Conservation (phyloP, 1,139 yeast species). For the Kurtzmaniella quercitrusa region DNA sequence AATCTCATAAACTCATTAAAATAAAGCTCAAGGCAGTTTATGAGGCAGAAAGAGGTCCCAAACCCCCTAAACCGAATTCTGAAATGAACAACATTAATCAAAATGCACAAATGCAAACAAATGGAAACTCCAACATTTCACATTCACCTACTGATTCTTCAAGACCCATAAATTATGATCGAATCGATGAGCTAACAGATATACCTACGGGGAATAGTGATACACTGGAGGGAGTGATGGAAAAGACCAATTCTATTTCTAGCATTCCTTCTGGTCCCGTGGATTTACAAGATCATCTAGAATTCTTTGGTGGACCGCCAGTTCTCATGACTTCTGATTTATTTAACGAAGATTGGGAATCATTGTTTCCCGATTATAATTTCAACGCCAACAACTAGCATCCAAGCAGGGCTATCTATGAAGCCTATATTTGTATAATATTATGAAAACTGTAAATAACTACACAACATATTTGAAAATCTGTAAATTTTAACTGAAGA, state of each 20-base stretch:
- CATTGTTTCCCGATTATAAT: slow-evolving; percentile 40
- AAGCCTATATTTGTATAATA: no score
- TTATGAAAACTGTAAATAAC: no score
- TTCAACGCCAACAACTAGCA: slow-evolving; percentile 10
- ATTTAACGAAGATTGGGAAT: slow-evolving; percentile 49
- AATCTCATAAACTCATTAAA: slow-evolving; percentile 39
- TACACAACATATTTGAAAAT: no score
- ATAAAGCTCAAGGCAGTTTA: slow-evolving; percentile 18
- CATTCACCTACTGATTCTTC: not conserved
- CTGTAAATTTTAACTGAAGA: no score
- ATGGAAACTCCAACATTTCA: not conserved
- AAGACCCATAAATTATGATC: not conserved
- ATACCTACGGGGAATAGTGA: not conserved
- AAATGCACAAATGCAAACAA: not conserved
- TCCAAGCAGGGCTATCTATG: not conserved
- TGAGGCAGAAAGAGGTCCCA: slow-evolving; percentile 1
- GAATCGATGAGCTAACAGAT: not conserved
- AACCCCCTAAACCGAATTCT: not conserved
- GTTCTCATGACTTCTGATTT: slow-evolving; percentile 50
- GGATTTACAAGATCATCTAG: slow-evolving; percentile 26
- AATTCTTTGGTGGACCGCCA: slow-evolving; percentile 51
- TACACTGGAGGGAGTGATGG: not conserved
- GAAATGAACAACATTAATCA: not conserved
- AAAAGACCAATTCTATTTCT: not conserved
- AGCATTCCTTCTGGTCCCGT: not conserved